A percentile compares a stretch with the other conserved stretches of the same genome.
These are phyloP conservation scores for Colletotrichum sp. DNA, from an alignment of 2,329 filamentous ascomycete species.

Conservation along the genomic window DNA sequence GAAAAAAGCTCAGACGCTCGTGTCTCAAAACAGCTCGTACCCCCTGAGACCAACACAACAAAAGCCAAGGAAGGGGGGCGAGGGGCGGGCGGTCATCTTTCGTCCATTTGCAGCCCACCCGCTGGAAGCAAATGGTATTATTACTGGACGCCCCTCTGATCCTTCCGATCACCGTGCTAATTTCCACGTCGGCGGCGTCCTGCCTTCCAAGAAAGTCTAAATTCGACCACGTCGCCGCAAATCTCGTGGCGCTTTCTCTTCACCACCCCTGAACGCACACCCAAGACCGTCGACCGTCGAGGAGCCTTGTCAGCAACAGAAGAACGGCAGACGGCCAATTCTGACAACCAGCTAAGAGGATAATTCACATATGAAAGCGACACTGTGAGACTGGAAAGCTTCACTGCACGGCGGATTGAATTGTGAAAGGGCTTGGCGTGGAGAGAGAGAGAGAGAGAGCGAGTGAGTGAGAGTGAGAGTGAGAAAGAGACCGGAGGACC, in stretches of 20 bases:
- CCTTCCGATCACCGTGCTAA: constrained; percentile 6
- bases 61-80: background rate
- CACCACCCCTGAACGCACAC: background rate
- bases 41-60: background rate
- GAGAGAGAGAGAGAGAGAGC: background rate
- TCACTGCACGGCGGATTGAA: background rate
- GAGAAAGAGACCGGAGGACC: background rate
- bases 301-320: background rate
- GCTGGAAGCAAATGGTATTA: background rate
- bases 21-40: background rate
- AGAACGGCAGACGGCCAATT: background rate
- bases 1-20: background rate
- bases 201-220: background rate
- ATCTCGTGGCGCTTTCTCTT: background rate
- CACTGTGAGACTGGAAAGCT: background rate
- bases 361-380: background rate
- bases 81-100: background rate
- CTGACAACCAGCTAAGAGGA: background rate
- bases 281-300: background rate
- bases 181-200: constrained; percentile 11
- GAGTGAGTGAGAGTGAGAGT: background rate
- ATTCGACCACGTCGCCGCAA: background rate
- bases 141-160: background rate
- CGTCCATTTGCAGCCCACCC: background rate
- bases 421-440: background rate